Percentiles rank a stretch among this genome's conserved stretches.
Conservation (phyloP, 306 rosid species). For the Biancaea sappan region DNA sequence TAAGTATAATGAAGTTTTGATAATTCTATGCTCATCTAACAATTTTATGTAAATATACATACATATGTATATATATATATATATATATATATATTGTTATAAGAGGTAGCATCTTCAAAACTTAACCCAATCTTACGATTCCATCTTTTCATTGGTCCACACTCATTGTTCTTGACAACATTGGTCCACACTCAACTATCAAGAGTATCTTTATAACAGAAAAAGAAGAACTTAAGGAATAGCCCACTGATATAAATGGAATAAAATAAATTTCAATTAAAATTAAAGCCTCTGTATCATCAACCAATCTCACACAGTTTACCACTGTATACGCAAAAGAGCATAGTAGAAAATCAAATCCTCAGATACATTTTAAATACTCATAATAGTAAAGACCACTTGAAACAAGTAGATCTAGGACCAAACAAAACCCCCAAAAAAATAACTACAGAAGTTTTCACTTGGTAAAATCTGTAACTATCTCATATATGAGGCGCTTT, state of each 20-base stretch:
- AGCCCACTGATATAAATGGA: conserved; percentile 12
- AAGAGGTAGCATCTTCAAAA: no score
- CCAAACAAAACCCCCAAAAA: conserved; percentile 5
- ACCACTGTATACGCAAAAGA: conserved; percentile 21
- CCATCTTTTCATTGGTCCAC: no score
- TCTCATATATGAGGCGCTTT: not conserved
- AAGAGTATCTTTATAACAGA: not conserved
- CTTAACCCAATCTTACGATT: no score
- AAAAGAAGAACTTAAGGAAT: not conserved
- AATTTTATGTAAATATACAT: no score
- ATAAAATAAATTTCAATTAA: conserved; percentile 5
- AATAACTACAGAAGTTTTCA: not conserved
- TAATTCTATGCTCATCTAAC: no score
- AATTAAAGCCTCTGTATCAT: conserved; percentile 16
- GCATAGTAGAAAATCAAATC: conserved; percentile 5
- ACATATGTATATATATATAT: no score
- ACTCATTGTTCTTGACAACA: no score
- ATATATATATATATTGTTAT: no score
- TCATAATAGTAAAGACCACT: conserved; percentile 17
- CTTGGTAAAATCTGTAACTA: not conserved
- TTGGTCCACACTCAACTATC: not conserved
- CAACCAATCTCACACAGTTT: conserved; percentile 18
- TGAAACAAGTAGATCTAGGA: conserved; percentile 14
- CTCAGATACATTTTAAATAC: conserved; percentile 22
- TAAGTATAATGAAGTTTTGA: no score